phyloP scores from a whole-genome alignment of 306 rosid genomes.

The Spatholobus suberectus region DNA sequence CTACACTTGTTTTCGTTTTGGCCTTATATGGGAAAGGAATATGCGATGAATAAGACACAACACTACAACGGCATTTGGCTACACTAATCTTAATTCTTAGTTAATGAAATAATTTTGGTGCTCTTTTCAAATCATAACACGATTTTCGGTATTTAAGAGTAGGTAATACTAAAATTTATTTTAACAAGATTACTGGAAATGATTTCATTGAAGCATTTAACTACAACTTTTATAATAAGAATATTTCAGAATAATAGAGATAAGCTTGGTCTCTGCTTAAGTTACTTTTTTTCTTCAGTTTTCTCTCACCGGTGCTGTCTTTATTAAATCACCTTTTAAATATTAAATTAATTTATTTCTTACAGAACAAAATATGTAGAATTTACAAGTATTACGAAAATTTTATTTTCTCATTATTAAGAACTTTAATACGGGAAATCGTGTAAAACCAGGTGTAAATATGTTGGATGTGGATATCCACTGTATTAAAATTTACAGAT shows the following conservation, averaged over 20 bases:
- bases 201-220: not conserved
- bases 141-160: not conserved
- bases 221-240: not conserved
- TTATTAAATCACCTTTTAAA: not conserved
- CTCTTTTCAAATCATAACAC: not conserved
- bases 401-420: not conserved
- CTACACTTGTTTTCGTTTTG: constrained; percentile 19
- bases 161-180: not conserved
- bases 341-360: not conserved
- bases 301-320: not conserved
- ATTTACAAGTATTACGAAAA: not conserved
- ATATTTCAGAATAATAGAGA: not conserved
- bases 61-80: not conserved
- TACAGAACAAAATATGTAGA: too few species aligned
- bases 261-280: not conserved
- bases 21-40: constrained; percentile 16
- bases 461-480: not conserved
- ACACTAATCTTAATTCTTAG: not conserved
- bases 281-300: not conserved
- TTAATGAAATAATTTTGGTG: not conserved
- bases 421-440: not conserved
- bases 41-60: not conserved
- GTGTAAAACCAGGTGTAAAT: not conserved
- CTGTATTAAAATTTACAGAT: not conserved
- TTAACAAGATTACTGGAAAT: not conserved